phyloP scores from a whole-genome alignment of 805 yeast species.

The Pichia thaimueangensis region DNA sequence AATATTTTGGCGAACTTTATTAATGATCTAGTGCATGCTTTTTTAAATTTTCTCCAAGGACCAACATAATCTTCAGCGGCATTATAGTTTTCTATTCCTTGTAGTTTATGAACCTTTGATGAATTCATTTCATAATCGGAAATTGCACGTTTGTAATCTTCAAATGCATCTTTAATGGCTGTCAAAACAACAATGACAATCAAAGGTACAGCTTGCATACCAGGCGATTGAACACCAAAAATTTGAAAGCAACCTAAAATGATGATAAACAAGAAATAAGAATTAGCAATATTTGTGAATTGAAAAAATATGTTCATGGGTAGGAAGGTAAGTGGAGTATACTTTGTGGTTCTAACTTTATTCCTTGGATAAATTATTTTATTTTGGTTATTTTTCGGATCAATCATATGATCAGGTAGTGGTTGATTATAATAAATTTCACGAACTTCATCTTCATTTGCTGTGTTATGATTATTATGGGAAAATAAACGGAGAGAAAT shows the following conservation, averaged over 20 bases:
- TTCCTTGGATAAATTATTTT: conserved; percentile 41
- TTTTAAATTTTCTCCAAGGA: conserved; percentile 65
- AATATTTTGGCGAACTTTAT: conserved; percentile 8
- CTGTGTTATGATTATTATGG: background rate
- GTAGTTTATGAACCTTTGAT: conserved; percentile 50
- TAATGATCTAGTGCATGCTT: conserved; percentile 35
- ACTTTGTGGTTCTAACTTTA: conserved; percentile 57
- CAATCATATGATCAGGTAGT: conserved; percentile 54
- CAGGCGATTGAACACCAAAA: conserved; percentile 71
- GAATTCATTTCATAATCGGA: conserved; percentile 67
- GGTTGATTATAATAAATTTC: conserved; percentile 50
- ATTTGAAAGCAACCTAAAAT: conserved; percentile 57
- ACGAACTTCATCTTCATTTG: conserved; percentile 24
- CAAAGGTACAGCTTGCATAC: conserved; percentile 71
- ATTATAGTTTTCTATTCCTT: conserved; percentile 52
- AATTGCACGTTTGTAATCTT: conserved; percentile 60
- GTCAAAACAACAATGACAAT: conserved; percentile 72
- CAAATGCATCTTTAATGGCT: conserved; percentile 71
- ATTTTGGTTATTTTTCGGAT: conserved; percentile 46
- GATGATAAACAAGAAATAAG: conserved; percentile 49
- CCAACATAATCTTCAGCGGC: conserved; percentile 48
- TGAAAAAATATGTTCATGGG: conserved; percentile 52
- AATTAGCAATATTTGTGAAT: conserved; percentile 53
- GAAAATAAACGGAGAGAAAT: background rate
- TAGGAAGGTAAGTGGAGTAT: conserved; percentile 50